phyloP scores from a whole-genome alignment of 2,329 filamentous ascomycete species.

The Penicillium glabrum region DNA sequence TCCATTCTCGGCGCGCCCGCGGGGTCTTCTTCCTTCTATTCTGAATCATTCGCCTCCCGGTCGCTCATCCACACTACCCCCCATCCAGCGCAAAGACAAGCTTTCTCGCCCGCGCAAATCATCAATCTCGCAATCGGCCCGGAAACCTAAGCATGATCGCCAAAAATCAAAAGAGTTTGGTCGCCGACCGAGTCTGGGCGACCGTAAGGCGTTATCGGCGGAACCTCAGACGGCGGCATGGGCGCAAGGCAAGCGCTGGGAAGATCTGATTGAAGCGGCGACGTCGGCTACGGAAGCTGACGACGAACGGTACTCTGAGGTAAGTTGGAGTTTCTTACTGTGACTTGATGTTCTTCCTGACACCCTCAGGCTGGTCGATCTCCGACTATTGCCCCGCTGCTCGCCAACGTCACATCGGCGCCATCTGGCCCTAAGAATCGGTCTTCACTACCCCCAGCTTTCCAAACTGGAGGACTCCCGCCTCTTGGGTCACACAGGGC shows the following conservation, averaged over 20 bases:
- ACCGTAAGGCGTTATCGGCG: slow-evolving; percentile 81
- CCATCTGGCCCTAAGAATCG: slow-evolving; percentile 49
- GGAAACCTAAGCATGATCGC: slow-evolving; percentile 76
- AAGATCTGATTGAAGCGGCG: slow-evolving; percentile 91
- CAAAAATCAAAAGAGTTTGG: slow-evolving; percentile 73
- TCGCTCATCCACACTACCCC: slow-evolving; percentile 83
- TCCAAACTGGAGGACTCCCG: slow-evolving; percentile 50
- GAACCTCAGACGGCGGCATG: slow-evolving; percentile 75
- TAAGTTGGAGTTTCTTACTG: slow-evolving; percentile 52
- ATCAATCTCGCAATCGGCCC: slow-evolving; percentile 76
- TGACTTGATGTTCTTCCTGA: slow-evolving; percentile 3
- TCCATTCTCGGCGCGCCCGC: slow-evolving; percentile 61
- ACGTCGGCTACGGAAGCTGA: slow-evolving; percentile 89
- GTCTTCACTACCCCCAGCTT: slow-evolving; percentile 62
- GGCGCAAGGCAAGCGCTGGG: slow-evolving; percentile 84
- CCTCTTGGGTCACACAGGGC: slow-evolving; percentile 39
- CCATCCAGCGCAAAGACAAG: slow-evolving; percentile 72
- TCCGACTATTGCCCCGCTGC: slow-evolving; percentile 40
- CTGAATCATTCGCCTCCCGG: slow-evolving; percentile 76
- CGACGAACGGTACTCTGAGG: slow-evolving; percentile 76
- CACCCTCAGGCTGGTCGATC: slow-evolving; percentile 37
- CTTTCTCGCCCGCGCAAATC: slow-evolving; percentile 76
- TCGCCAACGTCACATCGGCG: slow-evolving; percentile 40
- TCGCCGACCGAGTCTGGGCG: slow-evolving; percentile 70
- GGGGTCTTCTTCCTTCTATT: slow-evolving; percentile 80